Evolutionary conservation across 805 yeast genomes (phyloP).

Genomic region (Ogataea philodendri): DNA sequence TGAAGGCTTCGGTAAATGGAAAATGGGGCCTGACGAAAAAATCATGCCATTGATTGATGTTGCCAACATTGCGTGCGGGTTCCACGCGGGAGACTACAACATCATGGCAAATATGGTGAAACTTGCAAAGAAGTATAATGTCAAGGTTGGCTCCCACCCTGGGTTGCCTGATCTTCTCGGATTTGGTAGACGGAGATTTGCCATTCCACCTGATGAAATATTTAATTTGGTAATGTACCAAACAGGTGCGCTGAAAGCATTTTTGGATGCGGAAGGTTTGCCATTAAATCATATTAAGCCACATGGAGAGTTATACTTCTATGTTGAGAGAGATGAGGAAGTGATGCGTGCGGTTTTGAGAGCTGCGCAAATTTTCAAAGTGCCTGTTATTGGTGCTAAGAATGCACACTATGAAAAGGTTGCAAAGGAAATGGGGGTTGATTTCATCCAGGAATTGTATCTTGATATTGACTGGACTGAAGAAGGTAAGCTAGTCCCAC

Average conservation of each 20-base stretch:
- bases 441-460: conserved; percentile 38
- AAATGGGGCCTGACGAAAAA: conserved; percentile 40
- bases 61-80: conserved; percentile 43
- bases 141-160: conserved; percentile 40
- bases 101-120: conserved; percentile 37
- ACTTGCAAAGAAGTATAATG: conserved; percentile 36
- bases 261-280: conserved; percentile 37
- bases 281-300: conserved; percentile 36
- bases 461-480: conserved; percentile 35
- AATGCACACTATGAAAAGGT: conserved; percentile 30
- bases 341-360: conserved; percentile 37
- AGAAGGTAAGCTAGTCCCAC: conserved; percentile 33
- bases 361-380: conserved; percentile 36
- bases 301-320: conserved; percentile 40
- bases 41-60: conserved; percentile 40
- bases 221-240: conserved; percentile 38
- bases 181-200: conserved; percentile 40
- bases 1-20: conserved; percentile 39
- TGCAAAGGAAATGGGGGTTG: conserved; percentile 34
- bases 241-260: conserved; percentile 39
- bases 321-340: conserved; percentile 36
- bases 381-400: conserved; percentile 40
- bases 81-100: conserved; percentile 40
- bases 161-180: conserved; percentile 40
- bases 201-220: conserved; percentile 37